Evolutionary conservation across 495 filamentous ascomycete species (phyloP).

Genomic region (Neurospora terricola): DNA sequence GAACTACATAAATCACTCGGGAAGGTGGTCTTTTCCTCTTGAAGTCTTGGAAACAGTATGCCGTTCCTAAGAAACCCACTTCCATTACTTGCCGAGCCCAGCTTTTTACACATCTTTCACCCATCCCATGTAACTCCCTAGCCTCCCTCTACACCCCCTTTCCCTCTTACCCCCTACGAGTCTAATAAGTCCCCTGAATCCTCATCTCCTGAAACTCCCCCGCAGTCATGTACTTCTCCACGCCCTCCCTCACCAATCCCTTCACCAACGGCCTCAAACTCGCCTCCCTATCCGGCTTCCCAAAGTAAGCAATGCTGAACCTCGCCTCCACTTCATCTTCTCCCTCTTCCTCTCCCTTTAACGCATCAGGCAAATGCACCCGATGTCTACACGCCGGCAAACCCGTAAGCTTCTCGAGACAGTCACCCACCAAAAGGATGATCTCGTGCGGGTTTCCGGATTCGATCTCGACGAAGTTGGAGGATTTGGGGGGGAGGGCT

Average conservation of each 20-base stretch:
- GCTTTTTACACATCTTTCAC: too few relatives aligned
- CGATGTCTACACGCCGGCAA: not conserved
- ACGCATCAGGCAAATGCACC: not conserved
- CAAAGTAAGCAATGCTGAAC: not conserved
- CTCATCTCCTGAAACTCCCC: not conserved
- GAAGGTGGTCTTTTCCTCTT: too few relatives aligned
- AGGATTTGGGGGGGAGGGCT: not conserved
- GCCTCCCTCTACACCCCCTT: too few relatives aligned
- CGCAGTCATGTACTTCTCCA: not conserved
- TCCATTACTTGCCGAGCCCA: too few relatives aligned
- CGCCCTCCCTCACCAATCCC: not conserved
- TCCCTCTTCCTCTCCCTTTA: not conserved
- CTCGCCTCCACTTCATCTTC: not conserved
- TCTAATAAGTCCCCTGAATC: not conserved
- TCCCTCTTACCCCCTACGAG: too few relatives aligned
- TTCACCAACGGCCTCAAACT: not conserved
- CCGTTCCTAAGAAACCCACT: too few relatives aligned
- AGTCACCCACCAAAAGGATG: not conserved
- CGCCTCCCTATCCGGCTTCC: not conserved
- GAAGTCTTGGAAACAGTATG: too few relatives aligned
- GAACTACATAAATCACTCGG: too few relatives aligned
- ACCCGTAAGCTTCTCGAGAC: not conserved
- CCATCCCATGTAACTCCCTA: too few relatives aligned
- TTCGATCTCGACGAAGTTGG: not conserved
- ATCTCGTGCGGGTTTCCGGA: not conserved